Evolutionary conservation across 2,329 filamentous ascomycete species (phyloP).

Genomic region (Pyricularia pennisetigena): DNA sequence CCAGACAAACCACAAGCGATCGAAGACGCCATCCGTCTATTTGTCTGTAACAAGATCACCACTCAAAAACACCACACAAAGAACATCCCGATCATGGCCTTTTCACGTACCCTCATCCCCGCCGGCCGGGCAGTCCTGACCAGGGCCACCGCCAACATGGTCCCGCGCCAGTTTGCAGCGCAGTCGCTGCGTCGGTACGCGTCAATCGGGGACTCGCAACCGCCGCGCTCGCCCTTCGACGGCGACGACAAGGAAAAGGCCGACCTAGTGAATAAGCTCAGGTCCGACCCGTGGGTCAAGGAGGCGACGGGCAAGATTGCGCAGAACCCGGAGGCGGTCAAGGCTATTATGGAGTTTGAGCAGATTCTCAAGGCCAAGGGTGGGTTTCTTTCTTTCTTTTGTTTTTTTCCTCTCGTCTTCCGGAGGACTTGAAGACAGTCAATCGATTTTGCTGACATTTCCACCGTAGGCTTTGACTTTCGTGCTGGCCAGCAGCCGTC

Average conservation of each 20-base stretch:
- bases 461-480: not conserved
- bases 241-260: not conserved
- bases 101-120: not conserved
- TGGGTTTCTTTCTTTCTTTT: not conserved
- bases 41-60: not conserved
- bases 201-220: not conserved
- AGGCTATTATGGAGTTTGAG: not conserved
- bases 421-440: not conserved
- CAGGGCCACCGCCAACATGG: not conserved
- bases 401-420: no score
- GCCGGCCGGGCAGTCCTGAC: not conserved
- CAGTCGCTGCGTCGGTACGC: not conserved
- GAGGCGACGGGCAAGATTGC: not conserved
- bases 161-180: not conserved
- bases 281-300: not conserved
- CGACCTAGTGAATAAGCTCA: not conserved
- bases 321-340: not conserved
- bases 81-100: not conserved
- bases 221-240: not conserved
- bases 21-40: not conserved
- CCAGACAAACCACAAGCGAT: not conserved
- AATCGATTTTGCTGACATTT: not conserved
- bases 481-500: not conserved
- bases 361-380: not conserved
- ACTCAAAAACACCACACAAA: not conserved